These are phyloP conservation scores for Sporobolomyces roseus DNA, from an alignment of 768 basidiomycete species.

Conservation along the genomic window DNA sequence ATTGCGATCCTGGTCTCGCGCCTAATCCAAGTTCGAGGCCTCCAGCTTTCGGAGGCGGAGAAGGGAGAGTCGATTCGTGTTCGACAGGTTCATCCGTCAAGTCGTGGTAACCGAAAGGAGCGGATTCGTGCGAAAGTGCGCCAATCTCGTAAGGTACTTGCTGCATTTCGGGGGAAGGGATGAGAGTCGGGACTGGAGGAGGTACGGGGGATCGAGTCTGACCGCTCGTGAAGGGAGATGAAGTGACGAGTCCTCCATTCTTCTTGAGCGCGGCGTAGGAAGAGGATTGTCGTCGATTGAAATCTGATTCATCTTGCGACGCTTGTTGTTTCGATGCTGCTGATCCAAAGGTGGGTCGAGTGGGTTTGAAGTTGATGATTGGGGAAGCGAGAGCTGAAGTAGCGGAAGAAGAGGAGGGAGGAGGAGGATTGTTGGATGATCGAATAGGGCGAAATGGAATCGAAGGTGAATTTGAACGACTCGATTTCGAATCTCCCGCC, in stretches of 20 bases:
- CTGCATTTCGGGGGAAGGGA: constrained; percentile 29
- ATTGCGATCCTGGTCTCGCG: constrained; percentile 12
- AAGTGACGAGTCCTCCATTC: constrained; percentile 37
- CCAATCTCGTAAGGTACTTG: constrained; percentile 35
- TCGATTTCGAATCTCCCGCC: neutral
- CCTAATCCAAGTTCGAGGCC: constrained; percentile 6
- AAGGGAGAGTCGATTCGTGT: neutral
- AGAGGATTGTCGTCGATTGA: constrained; percentile 13
- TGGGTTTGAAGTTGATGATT: constrained; percentile 24
- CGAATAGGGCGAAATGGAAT: constrained; percentile 22
- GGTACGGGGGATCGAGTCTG: neutral
- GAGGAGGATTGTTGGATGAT: neutral
- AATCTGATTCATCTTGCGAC: neutral
- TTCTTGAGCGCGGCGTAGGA: constrained; percentile 31
- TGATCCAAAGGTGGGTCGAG: constrained; percentile 13
- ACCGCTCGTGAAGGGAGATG: constrained; percentile 29
- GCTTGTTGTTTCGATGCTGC: neutral
- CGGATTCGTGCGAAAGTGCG: constrained; percentile 24
- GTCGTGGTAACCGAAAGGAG: constrained; percentile 19
- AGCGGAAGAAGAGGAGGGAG: neutral
- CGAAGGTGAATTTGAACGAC: constrained; percentile 12
- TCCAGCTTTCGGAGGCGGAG: neutral
- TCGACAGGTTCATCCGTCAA: constrained; percentile 10
- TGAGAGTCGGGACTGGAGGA: neutral
- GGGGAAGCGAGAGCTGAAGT: neutral